Evolutionary conservation across 2,329 filamentous ascomycete species (phyloP), one percentile per base, ranked within the genome.

Genomic region (Aspergillus niger): DNA sequence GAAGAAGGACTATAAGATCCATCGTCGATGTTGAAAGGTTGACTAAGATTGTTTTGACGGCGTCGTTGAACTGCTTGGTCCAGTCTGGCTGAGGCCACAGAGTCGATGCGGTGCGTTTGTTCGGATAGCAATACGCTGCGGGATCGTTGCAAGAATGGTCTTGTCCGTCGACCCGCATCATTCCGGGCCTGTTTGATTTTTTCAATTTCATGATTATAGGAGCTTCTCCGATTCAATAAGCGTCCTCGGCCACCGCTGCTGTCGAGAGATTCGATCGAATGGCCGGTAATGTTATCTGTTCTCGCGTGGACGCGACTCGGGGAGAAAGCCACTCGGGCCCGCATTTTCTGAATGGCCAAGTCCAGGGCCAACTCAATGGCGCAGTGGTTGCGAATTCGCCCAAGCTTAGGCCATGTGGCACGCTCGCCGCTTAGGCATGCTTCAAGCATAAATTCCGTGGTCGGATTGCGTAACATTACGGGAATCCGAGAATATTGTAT

Each of bases 391-490:
- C 91, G 84, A 68, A 98, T 90, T 11, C 92, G 87, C 64, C 89
- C 90, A 8, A 98, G 79, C 72, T 93, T 93, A 0, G 93, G 92
- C 94, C 93, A 98, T 0, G 93, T 96, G 2, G 94, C 93, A 59
- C 88, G 84, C 75, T 97, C 91, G 6, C 94, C 94, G 26, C 86
- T 84, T 6, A 91, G 79, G 69, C 90, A 90, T 8, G 91, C 89
- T 50, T 89, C 84, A 5, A 89, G 75, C 91, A 98, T 96, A 73
- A 96, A 98, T 4, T 93, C 91, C 0, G 87, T 80, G 0, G 90
- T 92, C 1, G 94, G 94, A 60, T 98, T 98, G 64, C 85, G 89
- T 48, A 98, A 81, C 26, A 97, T 87, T 8, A 85, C 84, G 0
- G 90, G 89, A 22, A 96, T 85, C 63, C 96, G 89, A 7, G 87